phyloP scores from a whole-genome alignment of 2,329 filamentous ascomycete species.

The Knoxdaviesia capensis region DNA sequence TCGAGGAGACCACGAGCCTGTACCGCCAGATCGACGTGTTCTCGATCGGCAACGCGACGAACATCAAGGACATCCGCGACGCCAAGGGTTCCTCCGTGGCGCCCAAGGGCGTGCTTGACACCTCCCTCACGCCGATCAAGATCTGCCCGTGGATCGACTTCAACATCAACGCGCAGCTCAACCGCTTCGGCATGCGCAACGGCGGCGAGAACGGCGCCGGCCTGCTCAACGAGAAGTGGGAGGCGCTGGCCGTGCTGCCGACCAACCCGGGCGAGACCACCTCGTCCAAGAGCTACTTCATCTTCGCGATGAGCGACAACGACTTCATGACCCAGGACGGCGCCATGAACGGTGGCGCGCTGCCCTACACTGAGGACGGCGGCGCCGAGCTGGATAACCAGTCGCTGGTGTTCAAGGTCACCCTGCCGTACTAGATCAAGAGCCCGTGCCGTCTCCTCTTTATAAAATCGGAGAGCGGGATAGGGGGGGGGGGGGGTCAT shows the following conservation, averaged over 20 bases:
- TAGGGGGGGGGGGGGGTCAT: too few species aligned
- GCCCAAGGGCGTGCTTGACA: conserved; percentile 27
- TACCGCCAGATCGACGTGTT: conserved; percentile 55
- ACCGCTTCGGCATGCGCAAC: conserved; percentile 47
- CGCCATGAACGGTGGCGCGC: conserved; percentile 34
- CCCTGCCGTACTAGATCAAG: conserved; percentile 8
- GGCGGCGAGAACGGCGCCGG: conserved; percentile 36
- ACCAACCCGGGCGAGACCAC: conserved; percentile 27
- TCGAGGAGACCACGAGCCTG: conserved; percentile 26
- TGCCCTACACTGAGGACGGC: conserved; percentile 32
- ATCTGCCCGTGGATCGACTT: conserved; percentile 50
- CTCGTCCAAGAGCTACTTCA: conserved; percentile 31
- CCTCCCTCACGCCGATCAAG: conserved; percentile 31
- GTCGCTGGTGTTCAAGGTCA: conserved; percentile 40
- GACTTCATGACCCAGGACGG: conserved; percentile 58
- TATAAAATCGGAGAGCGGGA: too few species aligned
- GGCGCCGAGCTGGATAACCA: conserved; percentile 41
- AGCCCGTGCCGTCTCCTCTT: too few species aligned
- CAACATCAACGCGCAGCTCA: conserved; percentile 44
- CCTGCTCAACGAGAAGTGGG: conserved; percentile 61
- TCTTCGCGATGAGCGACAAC: conserved; percentile 51
- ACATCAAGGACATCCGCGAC: conserved; percentile 25
- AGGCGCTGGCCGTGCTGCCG: conserved; percentile 43
- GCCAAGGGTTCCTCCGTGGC: background rate
- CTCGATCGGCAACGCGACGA: conserved; percentile 38